These are phyloP conservation scores for Skeletonema menzelii DNA, from an alignment of 108 stramenopile species.

Conservation along the genomic window DNA sequence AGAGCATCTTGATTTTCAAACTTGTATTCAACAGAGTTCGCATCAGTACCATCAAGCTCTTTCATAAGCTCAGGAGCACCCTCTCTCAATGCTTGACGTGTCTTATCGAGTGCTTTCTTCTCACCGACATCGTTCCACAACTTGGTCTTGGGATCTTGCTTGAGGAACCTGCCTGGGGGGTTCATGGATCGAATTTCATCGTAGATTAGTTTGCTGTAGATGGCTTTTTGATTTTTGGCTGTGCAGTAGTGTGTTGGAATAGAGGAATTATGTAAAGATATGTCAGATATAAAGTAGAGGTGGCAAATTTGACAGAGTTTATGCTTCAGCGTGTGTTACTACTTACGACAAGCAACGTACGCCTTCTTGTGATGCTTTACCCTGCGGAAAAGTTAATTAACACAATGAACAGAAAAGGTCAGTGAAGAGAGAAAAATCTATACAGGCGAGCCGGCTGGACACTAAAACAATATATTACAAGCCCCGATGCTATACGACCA, in stretches of 20 bases:
- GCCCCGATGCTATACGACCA: not conserved
- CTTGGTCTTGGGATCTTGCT: constrained; percentile 78
- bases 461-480: not conserved
- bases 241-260: not conserved
- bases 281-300: not conserved
- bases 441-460: not conserved
- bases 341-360: constrained; percentile 71
- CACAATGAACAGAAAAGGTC: not conserved
- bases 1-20: constrained; percentile 7
- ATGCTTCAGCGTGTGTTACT: not conserved
- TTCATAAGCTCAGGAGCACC: constrained; percentile 81
- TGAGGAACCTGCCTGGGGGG: constrained; percentile 85
- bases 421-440: not conserved
- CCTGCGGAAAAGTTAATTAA: constrained; percentile 2
- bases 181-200: constrained; percentile 69
- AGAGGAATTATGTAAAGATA: not conserved
- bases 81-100: constrained; percentile 83
- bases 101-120: constrained; percentile 88
- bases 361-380: constrained; percentile 73
- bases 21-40: constrained; percentile 7
- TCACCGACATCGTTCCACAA: constrained; percentile 89
- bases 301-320: not conserved
- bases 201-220: constrained; percentile 71
- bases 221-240: constrained; percentile 78
- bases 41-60: constrained; percentile 35